Percentiles rank a stretch among this genome's conserved stretches.
phyloP scores from a whole-genome alignment of 352 stramenopile genomes.

The Phytophthora pisi region DNA sequence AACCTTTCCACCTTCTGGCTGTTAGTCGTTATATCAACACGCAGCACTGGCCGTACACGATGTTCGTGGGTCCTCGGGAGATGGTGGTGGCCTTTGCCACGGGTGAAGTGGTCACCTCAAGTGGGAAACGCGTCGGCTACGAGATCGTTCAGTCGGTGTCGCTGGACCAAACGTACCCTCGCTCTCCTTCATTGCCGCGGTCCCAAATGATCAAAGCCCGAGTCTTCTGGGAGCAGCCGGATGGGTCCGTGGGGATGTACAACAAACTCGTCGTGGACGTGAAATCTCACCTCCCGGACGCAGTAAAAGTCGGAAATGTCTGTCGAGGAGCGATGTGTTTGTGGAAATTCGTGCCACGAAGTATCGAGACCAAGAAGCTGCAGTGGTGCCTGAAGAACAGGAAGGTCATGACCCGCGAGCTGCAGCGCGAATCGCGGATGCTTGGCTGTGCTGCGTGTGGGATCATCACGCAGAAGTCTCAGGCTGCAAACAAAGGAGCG shows the following conservation, averaged over 20 bases:
- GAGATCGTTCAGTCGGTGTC: constrained; percentile 31
- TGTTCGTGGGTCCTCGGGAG: constrained; percentile 29
- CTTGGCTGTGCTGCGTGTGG: constrained; percentile 10
- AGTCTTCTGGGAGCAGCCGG: constrained; percentile 26
- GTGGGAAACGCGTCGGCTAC: constrained; percentile 21
- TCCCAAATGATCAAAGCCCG: constrained; percentile 22
- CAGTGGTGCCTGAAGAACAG: constrained; percentile 37
- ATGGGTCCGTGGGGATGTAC: constrained; percentile 29
- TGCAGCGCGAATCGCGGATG: constrained; percentile 1
- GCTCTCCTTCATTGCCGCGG: constrained; percentile 8
- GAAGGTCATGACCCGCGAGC: constrained; percentile 13
- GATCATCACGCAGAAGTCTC: neutral
- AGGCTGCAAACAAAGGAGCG: constrained; percentile 5
- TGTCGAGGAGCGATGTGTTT: constrained; percentile 19
- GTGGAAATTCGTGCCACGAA: constrained; percentile 33
- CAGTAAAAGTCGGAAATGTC: constrained; percentile 19
- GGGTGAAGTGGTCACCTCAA: constrained; percentile 17
- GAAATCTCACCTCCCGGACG: constrained; percentile 24
- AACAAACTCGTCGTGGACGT: constrained; percentile 32
- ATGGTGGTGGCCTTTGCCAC: constrained; percentile 17
- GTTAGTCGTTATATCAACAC: constrained; percentile 22
- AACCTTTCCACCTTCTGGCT: constrained; percentile 18
- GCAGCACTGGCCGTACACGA: constrained; percentile 23
- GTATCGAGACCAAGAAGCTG: constrained; percentile 32
- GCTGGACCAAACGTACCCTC: constrained; percentile 5